Evolutionary conservation across 768 basidiomycete genomes (phyloP).

Genomic region (Trametes villosa): DNA sequence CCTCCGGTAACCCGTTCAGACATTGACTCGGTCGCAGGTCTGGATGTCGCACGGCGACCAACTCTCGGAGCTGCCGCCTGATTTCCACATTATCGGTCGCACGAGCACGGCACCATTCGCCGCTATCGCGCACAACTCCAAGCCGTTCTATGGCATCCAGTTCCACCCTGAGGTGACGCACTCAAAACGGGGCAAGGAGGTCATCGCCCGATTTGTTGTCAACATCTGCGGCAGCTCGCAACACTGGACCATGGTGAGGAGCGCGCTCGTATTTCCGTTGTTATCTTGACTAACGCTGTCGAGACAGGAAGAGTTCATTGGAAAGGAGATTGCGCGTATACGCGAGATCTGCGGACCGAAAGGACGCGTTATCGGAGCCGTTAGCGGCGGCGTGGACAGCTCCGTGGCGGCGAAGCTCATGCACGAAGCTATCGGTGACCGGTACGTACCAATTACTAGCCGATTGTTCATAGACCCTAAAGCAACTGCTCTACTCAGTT

Average conservation of each 20-base stretch:
- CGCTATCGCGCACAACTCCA: conserved; percentile 88
- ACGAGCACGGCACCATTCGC: conserved; percentile 91
- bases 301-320: conserved; percentile 91
- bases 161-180: conserved; percentile 99
- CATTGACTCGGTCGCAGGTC: conserved; percentile 56
- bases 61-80: conserved; percentile 74
- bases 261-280: not conserved
- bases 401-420: conserved; percentile 98
- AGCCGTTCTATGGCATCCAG: conserved; percentile 94
- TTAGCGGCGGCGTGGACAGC: conserved; percentile 96
- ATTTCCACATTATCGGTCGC: conserved; percentile 87
- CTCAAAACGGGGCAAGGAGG: conserved; percentile 84
- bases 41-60: conserved; percentile 99
- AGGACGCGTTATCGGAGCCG: conserved; percentile 97
- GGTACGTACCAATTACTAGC: conserved; percentile 52
- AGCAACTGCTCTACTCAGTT: conserved; percentile 50
- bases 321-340: conserved; percentile 93
- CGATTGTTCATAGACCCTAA: not conserved
- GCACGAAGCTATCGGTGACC: conserved; percentile 98
- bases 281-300: not conserved
- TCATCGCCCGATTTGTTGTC: conserved; percentile 84
- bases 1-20: too few species aligned
- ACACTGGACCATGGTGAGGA: conserved; percentile 91
- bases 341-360: conserved; percentile 91
- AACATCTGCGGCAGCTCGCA: conserved; percentile 80